Evolutionary conservation across 306 rosid genomes (phyloP), one percentile per base, ranked within the genome.

Genomic region (Castanopsis chinensis): DNA sequence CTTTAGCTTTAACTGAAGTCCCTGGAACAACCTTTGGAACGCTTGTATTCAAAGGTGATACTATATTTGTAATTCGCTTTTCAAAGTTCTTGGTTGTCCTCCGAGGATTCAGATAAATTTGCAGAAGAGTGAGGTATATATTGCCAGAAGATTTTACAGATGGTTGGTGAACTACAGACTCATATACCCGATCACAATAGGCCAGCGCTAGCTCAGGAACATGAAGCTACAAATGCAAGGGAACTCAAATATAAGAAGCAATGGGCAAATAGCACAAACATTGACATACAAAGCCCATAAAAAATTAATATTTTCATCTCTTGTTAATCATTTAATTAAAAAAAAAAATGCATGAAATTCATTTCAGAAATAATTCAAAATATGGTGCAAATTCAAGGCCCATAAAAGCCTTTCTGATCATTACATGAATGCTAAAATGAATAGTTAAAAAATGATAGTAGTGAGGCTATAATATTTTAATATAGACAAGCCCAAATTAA

Each of bases 161-260:
- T 69, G 90, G 86, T 81, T 88, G 94, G 73, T 85, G 86, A 27
- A 51, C 80, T 15, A 76, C 55, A 35, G 89, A 87, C 59, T 96
- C 98, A 2, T 91, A 91, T 65, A 91, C 92, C 70, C 93, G 96
- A 83, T 96, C 99, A 78, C 98, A 96, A 77, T 93, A 90, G 73
- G 99, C 86, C 77, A 96, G 82, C 3, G 99, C 99, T 87, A 92
- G 78, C 83, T 90, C 98, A 68, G 99, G 93, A 84, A 84, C 87
- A 79, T 88, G 91, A 83, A 93, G 94, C 98, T 96, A 81, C 90
- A 87, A 81, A 80, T 73, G 71, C 71, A 73, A 83, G 75, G 59
- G 23, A 83, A 55, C 77, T 61, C 53, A 55, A 53, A 51, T 68
- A 49, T 73, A 49, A 18, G 12, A 63, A 79, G 41, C 52, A 71